A percentile compares a stretch with the other conserved stretches of the same genome.
phyloP scores from a whole-genome alignment of 176 grass and related monocot genomes.

The Oryza meridionalis region DNA sequence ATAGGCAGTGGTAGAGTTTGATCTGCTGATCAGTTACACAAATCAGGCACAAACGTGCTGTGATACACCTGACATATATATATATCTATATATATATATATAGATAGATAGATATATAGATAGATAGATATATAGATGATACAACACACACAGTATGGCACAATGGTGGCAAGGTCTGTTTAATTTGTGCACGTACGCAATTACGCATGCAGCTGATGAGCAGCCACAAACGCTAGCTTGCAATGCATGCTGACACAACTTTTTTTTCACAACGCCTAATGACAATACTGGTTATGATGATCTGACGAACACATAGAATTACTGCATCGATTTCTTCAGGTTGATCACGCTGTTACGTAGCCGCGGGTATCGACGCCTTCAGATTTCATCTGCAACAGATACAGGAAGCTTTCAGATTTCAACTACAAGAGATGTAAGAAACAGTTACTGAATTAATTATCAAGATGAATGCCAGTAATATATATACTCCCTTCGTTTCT shows the following conservation, averaged over 20 bases:
- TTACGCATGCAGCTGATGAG: background rate
- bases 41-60: background rate
- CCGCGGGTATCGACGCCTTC: background rate
- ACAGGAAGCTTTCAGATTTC: background rate
- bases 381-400: constrained; percentile 37
- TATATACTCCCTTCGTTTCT: too few relatives aligned
- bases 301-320: background rate
- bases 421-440: background rate
- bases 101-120: background rate
- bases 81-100: too few relatives aligned
- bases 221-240: background rate
- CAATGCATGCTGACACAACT: background rate
- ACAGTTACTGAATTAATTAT: background rate
- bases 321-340: constrained; percentile 19
- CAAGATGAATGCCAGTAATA: background rate
- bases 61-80: too few relatives aligned
- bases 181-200: background rate
- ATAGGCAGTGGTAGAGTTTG: background rate
- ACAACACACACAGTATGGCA: background rate
- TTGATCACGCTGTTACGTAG: background rate
- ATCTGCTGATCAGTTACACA: background rate
- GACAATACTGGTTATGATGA: background rate
- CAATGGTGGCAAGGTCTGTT: background rate
- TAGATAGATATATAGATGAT: too few relatives aligned
- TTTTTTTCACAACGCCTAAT: background rate